These are phyloP conservation scores for Domatiomyces globalis DNA, from an alignment of 2,329 filamentous ascomycete species.

Conservation along the genomic window DNA sequence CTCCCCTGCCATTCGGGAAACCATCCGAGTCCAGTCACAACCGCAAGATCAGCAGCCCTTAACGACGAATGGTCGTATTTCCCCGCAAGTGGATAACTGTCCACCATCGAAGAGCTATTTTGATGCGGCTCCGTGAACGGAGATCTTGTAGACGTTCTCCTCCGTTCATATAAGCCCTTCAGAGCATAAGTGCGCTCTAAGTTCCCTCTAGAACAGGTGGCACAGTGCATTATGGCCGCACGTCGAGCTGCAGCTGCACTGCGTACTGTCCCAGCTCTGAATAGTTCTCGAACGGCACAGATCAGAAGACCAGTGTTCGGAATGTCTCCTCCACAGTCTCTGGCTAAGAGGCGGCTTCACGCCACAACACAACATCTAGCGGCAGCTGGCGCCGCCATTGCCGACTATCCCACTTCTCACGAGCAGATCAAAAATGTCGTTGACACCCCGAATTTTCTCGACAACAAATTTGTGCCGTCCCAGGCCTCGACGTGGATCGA, in stretches of 20 bases:
- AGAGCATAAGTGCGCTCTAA: too few species aligned
- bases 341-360: constrained; percentile 30
- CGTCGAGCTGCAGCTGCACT: neutral
- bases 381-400: constrained; percentile 36
- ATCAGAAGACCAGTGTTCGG: constrained; percentile 3
- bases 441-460: constrained; percentile 49
- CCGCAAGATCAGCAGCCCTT: too few species aligned
- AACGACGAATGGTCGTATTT: too few species aligned
- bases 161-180: too few species aligned
- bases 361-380: constrained; percentile 41
- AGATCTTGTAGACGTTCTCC: too few species aligned
- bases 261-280: neutral
- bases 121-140: too few species aligned
- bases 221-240: neutral
- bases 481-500: constrained; percentile 49
- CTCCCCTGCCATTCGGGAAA: too few species aligned
- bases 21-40: too few species aligned
- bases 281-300: neutral
- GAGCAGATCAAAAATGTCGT: constrained; percentile 40
- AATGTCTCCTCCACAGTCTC: constrained; percentile 15
- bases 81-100: too few species aligned
- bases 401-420: constrained; percentile 43
- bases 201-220: too few species aligned
- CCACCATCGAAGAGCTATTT: too few species aligned
- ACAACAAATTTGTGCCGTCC: constrained; percentile 48